Evolutionary conservation across 2,329 filamentous ascomycete genomes (phyloP).

Genomic region (Cercospora berteroae): DNA sequence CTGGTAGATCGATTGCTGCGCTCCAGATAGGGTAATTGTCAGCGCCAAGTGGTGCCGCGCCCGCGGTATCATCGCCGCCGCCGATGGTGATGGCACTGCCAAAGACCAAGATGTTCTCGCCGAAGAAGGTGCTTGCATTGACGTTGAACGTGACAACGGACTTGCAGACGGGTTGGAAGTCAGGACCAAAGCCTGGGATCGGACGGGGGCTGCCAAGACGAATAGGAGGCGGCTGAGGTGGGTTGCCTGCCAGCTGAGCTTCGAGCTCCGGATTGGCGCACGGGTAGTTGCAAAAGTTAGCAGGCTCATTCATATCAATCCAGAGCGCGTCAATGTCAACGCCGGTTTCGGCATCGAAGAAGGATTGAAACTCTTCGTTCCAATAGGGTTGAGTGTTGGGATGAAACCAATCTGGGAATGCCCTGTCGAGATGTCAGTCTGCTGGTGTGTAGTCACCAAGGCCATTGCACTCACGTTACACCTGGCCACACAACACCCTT

Average conservation of each 20-base stretch:
- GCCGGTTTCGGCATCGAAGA: conserved; percentile 63
- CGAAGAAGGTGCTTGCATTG: conserved; percentile 36
- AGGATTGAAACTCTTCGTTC: conserved; percentile 63
- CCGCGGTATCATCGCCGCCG: conserved; percentile 26
- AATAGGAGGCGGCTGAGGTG: conserved; percentile 63
- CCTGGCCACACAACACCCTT: conserved; percentile 76
- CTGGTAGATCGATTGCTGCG: conserved; percentile 35
- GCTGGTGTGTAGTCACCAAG: no score
- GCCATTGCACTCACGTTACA: conserved; percentile 26
- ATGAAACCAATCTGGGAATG: conserved; percentile 66
- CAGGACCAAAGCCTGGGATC: conserved; percentile 66
- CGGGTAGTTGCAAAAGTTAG: conserved; percentile 53
- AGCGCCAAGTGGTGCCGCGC: conserved; percentile 33
- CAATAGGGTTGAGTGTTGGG: conserved; percentile 65
- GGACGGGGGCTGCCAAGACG: conserved; percentile 59
- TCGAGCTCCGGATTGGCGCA: conserved; percentile 40
- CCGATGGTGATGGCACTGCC: conserved; percentile 37
- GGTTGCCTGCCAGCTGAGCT: conserved; percentile 46
- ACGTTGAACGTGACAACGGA: conserved; percentile 37
- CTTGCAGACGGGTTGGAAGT: conserved; percentile 60
- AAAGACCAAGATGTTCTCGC: conserved; percentile 39
- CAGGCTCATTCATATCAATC: conserved; percentile 68
- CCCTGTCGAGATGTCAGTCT: conserved; percentile 5
- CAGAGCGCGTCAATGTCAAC: conserved; percentile 70
- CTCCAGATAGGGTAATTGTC: conserved; percentile 39